Evolutionary conservation across 2,329 filamentous ascomycete species (phyloP).

Genomic region (Gnomoniopsis sp.): DNA sequence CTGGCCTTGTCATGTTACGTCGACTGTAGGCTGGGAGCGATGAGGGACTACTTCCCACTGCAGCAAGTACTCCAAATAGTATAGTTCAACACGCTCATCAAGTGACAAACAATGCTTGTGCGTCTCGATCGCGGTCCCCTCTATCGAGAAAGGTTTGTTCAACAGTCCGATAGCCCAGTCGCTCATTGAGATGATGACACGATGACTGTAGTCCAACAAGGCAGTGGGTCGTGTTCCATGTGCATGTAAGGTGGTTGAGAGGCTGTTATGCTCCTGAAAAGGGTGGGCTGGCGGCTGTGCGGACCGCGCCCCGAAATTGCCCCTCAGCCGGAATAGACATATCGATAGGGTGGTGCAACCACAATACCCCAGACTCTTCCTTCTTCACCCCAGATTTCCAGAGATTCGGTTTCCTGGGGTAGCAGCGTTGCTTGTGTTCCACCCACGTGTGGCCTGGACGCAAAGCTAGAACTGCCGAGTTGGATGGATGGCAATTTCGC

Average conservation of each 20-base stretch:
- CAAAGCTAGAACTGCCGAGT: neutral
- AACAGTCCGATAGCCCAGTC: neutral
- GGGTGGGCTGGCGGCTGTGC: conserved; percentile 6
- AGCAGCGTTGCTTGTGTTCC: neutral
- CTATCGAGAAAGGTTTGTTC: neutral
- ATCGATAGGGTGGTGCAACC: conserved; percentile 10
- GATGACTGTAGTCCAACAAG: neutral
- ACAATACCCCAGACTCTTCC: neutral
- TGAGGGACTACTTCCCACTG: neutral
- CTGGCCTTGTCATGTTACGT: too few species aligned
- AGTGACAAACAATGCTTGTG: neutral
- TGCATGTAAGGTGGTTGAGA: neutral
- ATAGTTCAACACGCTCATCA: neutral
- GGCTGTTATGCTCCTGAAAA: conserved; percentile 1
- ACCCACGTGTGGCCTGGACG: neutral
- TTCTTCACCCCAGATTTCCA: neutral
- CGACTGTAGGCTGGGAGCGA: neutral
- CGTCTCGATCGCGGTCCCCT: neutral
- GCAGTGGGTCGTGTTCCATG: neutral
- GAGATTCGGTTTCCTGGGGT: neutral
- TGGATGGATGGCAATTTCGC: neutral
- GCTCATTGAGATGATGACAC: conserved; percentile 7
- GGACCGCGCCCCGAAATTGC: conserved; percentile 17
- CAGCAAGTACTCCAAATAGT: neutral
- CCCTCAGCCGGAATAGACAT: conserved; percentile 11